Conservation (phyloP, 2,329 filamentous ascomycete genomes). For the Talaromyces pinophilus region DNA sequence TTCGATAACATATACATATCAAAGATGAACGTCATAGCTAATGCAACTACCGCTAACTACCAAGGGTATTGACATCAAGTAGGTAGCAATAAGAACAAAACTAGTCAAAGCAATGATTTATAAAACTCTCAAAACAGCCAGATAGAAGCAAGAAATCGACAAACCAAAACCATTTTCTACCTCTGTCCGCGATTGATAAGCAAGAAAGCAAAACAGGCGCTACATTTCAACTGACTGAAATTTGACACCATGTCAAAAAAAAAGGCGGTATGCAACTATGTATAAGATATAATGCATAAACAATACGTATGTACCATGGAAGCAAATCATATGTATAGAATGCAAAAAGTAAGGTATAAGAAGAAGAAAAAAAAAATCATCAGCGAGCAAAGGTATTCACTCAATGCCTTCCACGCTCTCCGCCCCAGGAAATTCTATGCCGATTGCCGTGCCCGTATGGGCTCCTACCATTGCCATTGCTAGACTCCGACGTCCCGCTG, state of each 20-base stretch:
- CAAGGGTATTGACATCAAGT: background rate
- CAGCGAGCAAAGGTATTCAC: background rate
- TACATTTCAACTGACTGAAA: background rate
- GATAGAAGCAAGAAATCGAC: background rate
- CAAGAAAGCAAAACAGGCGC: background rate
- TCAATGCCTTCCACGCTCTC: constrained; percentile 22
- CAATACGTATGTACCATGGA: constrained; percentile 10
- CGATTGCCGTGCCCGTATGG: constrained; percentile 20
- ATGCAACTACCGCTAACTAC: background rate
- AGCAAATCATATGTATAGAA: constrained; percentile 10
- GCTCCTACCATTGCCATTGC: constrained; percentile 15
- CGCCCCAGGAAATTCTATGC: constrained; percentile 22
- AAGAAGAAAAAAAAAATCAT: background rate
- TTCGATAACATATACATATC: background rate
- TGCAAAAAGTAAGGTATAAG: background rate
- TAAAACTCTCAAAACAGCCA: background rate
- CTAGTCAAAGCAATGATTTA: background rate
- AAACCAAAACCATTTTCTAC: background rate
- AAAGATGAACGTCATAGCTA: background rate
- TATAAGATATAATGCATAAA: constrained; percentile 3
- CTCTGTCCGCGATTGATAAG: background rate
- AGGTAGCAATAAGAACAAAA: background rate
- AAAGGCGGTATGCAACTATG: background rate
- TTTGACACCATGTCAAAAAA: background rate
- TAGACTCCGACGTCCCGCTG: constrained; percentile 7